Conservation (phyloP, 805 yeast genomes). For the Starmera caribaea region DNA sequence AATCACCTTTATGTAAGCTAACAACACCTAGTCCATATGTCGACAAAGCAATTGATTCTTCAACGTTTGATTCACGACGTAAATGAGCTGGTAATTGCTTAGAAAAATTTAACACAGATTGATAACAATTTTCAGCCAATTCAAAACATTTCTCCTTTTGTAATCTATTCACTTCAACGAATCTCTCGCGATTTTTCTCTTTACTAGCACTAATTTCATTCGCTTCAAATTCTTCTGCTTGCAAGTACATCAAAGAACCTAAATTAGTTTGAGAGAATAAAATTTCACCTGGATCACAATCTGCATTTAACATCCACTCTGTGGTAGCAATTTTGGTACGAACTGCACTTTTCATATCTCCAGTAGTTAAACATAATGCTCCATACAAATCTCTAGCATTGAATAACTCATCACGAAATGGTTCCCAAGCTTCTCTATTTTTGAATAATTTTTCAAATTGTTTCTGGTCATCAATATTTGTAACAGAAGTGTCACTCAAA, state of each 20-base stretch:
- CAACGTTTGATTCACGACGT: constrained; percentile 31
- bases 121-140: constrained; percentile 30
- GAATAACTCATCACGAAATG: constrained; percentile 70
- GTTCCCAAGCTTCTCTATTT: constrained; percentile 53
- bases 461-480: constrained; percentile 20
- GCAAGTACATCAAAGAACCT: constrained; percentile 60
- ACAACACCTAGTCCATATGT: constrained; percentile 83
- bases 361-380: constrained; percentile 58
- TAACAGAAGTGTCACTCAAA: constrained; percentile 1
- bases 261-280: constrained; percentile 58
- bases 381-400: constrained; percentile 68
- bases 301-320: constrained; percentile 67
- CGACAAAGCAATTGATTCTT: constrained; percentile 69
- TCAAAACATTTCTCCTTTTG: constrained; percentile 21
- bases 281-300: constrained; percentile 54
- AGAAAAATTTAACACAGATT: constrained; percentile 31
- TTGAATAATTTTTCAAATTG: constrained; percentile 23
- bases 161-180: constrained; percentile 10
- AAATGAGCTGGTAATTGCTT: constrained; percentile 27
- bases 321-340: constrained; percentile 54
- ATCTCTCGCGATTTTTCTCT: constrained; percentile 13
- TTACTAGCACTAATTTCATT: constrained; percentile 28
- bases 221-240: constrained; percentile 53
- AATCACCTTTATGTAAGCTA: constrained; percentile 47
- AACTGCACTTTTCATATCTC: constrained; percentile 56